Evolutionary conservation across 768 basidiomycete species (phyloP).

Genomic region (Mycena rosella): DNA sequence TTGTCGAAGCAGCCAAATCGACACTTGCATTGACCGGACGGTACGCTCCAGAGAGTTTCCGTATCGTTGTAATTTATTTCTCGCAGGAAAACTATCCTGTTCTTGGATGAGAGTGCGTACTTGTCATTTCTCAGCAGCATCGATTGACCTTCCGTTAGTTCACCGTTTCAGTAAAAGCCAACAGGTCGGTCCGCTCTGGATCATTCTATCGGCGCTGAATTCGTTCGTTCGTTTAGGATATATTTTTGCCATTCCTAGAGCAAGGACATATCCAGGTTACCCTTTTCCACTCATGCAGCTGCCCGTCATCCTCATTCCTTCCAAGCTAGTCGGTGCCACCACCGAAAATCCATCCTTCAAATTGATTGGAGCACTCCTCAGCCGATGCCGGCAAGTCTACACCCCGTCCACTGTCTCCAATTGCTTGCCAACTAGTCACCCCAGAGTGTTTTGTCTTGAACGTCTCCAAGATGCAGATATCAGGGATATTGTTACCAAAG

Average conservation of each 20-base stretch:
- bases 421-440: conserved; percentile 30
- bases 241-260: conserved; percentile 87
- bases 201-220: conserved; percentile 16
- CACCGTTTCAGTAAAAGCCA: conserved; percentile 83
- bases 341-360: conserved; percentile 94
- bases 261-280: conserved; percentile 77
- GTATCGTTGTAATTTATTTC: background rate
- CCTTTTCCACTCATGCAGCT: background rate
- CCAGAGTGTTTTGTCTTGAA: conserved; percentile 80
- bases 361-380: conserved; percentile 76
- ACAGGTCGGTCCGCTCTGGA: conserved; percentile 58
- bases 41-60: conserved; percentile 46
- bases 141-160: conserved; percentile 48
- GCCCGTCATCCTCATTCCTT: conserved; percentile 2
- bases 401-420: conserved; percentile 26
- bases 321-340: conserved; percentile 82
- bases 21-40: conserved; percentile 73
- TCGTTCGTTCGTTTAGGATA: conserved; percentile 59
- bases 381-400: conserved; percentile 75
- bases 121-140: background rate
- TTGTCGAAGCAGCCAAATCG: conserved; percentile 83
- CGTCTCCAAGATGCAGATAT: conserved; percentile 76
- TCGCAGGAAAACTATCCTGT: conserved; percentile 76
- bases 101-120: conserved; percentile 72
- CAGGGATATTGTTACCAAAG: conserved; percentile 67